Percentiles rank a stretch among this genome's conserved stretches.
phyloP scores from a whole-genome alignment of 2,329 filamentous ascomycete genomes.

The Pyrenophora tritici-repentis region DNA sequence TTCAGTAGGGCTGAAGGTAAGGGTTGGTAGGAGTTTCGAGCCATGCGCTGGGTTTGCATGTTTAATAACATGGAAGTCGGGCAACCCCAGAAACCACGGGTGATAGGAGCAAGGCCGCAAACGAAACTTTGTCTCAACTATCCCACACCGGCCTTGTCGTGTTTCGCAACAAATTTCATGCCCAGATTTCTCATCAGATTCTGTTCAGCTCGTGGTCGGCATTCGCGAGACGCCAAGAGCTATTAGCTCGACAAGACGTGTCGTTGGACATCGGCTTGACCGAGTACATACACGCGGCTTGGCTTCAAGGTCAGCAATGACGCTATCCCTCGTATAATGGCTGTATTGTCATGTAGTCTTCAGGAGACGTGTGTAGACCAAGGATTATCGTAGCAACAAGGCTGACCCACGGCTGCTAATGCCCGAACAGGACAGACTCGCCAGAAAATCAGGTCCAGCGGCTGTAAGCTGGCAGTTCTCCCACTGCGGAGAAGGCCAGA shows the following conservation, averaged over 20 bases:
- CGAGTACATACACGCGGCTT: neutral
- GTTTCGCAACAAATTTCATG: neutral
- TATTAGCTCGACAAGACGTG: slow-evolving; percentile 5
- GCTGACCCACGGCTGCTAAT: too few species aligned
- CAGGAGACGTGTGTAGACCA: neutral
- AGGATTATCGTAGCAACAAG: neutral
- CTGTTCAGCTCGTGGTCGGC: neutral
- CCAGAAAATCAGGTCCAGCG: too few species aligned
- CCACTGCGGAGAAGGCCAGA: slow-evolving; percentile 2
- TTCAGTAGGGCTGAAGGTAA: too few species aligned
- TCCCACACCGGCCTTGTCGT: neutral
- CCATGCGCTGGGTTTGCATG: too few species aligned
- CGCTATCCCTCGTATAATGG: neutral
- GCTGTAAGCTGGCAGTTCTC: neutral
- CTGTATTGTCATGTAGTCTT: neutral
- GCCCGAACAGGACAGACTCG: too few species aligned
- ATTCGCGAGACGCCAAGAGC: slow-evolving; percentile 1
- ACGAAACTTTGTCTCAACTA: neutral
- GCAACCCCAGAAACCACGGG: too few species aligned
- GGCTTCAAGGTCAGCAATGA: neutral
- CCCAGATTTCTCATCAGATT: neutral
- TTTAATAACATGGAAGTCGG: too few species aligned
- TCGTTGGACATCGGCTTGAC: slow-evolving; percentile 1
- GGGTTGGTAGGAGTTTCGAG: too few species aligned
- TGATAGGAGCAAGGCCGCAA: too few species aligned